Conservation (phyloP, 2,329 filamentous ascomycete genomes). For the Claviceps arundinis region DNA sequence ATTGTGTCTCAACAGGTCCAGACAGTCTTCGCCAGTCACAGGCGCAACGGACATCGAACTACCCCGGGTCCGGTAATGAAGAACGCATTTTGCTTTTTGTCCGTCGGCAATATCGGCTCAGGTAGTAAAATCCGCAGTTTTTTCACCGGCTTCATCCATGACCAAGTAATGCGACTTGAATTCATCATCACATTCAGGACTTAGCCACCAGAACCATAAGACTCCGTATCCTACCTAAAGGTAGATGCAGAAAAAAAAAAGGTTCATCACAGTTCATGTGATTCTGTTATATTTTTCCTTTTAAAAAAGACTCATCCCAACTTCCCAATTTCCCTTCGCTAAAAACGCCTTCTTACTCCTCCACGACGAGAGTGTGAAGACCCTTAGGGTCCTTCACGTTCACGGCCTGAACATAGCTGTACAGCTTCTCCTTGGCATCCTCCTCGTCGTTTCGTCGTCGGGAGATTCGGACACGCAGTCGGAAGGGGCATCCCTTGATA, state of each 20-base stretch:
- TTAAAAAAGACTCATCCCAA: slow-evolving; percentile 26
- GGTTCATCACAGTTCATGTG: slow-evolving; percentile 21
- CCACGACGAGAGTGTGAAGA: slow-evolving; percentile 80
- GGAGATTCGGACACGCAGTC: slow-evolving; percentile 95
- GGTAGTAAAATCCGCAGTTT: not conserved
- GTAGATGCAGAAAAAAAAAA: slow-evolving; percentile 4
- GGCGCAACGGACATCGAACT: no score
- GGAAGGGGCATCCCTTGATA: slow-evolving; percentile 97
- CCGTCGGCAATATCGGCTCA: not conserved
- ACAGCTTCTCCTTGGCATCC: slow-evolving; percentile 98
- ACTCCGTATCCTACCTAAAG: not conserved
- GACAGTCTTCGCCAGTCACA: not conserved
- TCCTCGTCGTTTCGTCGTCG: slow-evolving; percentile 99
- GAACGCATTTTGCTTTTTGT: not conserved
- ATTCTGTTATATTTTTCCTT: slow-evolving; percentile 15
- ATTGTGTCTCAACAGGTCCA: not conserved
- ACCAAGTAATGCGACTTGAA: not conserved
- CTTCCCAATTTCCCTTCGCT: slow-evolving; percentile 14
- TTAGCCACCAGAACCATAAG: not conserved
- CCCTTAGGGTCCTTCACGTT: slow-evolving; percentile 99
- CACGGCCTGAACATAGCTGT: slow-evolving; percentile 99
- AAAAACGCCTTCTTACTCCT: slow-evolving; percentile 41
- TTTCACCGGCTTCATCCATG: not conserved
- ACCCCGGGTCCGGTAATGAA: not conserved
- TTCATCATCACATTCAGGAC: slow-evolving; percentile 6